Evolutionary conservation across 2,329 filamentous ascomycete species (phyloP).

Genomic region (Graphilbum sp.): DNA sequence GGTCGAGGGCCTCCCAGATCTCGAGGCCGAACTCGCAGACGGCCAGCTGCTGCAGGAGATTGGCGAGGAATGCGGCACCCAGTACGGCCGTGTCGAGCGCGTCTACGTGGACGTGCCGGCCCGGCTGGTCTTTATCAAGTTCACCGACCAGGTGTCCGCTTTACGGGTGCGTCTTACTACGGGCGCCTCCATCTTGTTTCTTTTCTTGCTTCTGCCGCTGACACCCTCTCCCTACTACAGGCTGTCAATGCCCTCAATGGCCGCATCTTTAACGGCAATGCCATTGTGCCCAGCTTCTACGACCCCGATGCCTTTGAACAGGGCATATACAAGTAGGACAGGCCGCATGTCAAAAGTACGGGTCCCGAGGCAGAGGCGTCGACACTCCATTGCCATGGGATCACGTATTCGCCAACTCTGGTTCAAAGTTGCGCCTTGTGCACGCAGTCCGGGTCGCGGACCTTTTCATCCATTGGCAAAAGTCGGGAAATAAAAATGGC

Average conservation of each 20-base stretch:
- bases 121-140: slow-evolving; percentile 77
- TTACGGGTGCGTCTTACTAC: slow-evolving; percentile 53
- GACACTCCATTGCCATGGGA: no score
- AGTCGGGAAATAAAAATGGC: no score
- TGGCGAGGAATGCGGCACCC: slow-evolving; percentile 68
- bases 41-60: slow-evolving; percentile 73
- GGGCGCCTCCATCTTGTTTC: neutral
- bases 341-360: no score
- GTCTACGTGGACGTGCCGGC: slow-evolving; percentile 54
- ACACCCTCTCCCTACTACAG: slow-evolving; percentile 21
- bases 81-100: slow-evolving; percentile 73
- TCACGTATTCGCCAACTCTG: no score
- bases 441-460: no score
- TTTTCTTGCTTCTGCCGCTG: neutral
- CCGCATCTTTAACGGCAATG: slow-evolving; percentile 74
- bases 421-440: no score
- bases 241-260: slow-evolving; percentile 84
- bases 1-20: slow-evolving; percentile 64
- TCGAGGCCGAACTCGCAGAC: slow-evolving; percentile 60
- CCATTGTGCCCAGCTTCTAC: slow-evolving; percentile 69
- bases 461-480: no score
- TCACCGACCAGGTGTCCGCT: slow-evolving; percentile 71
- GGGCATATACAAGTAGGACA: slow-evolving; percentile 20
- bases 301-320: slow-evolving; percentile 67
- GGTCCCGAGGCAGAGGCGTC: no score